phyloP scores from a whole-genome alignment of 2,329 filamentous ascomycete species.

The Ascochyta pisi region DNA sequence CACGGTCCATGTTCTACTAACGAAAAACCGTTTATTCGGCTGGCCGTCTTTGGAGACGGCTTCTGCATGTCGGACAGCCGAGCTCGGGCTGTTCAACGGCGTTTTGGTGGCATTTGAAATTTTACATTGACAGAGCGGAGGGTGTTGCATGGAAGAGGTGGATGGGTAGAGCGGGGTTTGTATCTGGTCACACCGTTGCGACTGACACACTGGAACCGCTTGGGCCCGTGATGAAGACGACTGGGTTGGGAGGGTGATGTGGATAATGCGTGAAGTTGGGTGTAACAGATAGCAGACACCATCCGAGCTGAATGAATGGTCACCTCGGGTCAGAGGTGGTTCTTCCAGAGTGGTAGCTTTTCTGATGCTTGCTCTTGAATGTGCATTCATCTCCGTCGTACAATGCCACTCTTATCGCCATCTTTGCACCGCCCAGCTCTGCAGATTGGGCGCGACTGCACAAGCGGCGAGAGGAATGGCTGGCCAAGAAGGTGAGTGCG shows the following conservation, averaged over 20 bases:
- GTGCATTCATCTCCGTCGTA: no score
- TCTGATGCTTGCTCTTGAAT: no score
- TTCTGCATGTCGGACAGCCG: conserved; percentile 6
- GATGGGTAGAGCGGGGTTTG: neutral
- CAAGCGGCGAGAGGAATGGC: no score
- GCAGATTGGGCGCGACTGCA: no score
- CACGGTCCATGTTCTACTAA: conserved; percentile 17
- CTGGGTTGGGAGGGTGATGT: neutral
- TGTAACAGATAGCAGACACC: neutral
- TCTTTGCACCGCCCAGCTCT: no score
- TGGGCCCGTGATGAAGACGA: neutral
- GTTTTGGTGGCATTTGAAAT: conserved; percentile 11
- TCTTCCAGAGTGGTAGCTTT: no score
- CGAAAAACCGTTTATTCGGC: conserved; percentile 9
- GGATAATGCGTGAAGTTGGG: neutral
- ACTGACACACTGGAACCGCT: neutral
- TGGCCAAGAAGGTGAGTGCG: no score
- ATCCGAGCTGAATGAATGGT: neutral
- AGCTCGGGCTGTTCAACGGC: conserved; percentile 4
- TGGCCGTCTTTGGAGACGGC: neutral
- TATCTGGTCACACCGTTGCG: neutral
- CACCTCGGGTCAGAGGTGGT: no score
- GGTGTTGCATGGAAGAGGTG: conserved; percentile 1
- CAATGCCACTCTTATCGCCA: no score
- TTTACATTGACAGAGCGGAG: conserved; percentile 1